Base-by-base conservation (phyloP, 352 stramenopile species). In the Phytophthora hybrid region DNA sequence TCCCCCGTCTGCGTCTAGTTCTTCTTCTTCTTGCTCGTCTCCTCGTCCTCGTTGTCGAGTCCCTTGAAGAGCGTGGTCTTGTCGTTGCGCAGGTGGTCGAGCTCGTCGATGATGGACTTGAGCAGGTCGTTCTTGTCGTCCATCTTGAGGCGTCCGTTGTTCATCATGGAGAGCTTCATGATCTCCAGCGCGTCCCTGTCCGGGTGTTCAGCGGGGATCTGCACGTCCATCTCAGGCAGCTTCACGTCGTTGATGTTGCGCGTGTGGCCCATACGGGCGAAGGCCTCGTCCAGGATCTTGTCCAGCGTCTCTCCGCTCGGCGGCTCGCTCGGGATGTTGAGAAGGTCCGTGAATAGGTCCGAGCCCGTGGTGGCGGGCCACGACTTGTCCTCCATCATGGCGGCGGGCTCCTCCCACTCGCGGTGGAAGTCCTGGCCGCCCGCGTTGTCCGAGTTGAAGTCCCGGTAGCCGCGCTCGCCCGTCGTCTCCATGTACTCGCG, bases 121-220 rank as follows among this genome's bases (percentile, higher is more conserved):
- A 97, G 77, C 80, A 97, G 87, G 71, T 97, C 83, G 71, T 97
- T 88, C 86, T 97, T 97, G 83, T 95, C 90, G 69, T 93, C 90
- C 87, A 97, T 94, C 56, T 80, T 84, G 63, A 97, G 89, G 65
- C 88, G 90, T 51, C 90, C 90, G 72, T 97, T 97, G 82, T 97
- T 97, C 66, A 94, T 79, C 70, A 97, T 82, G 62, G 90, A 93
- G 44, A 94, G 80, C 84, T 95, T 95, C 90, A 97, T 97, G 77
- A 95, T 91, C 78, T 93, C 87, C 8, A 97, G 80, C 23, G 88
- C 88, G 23, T 95, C 85, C 75, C 83, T 84, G 76, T 97, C 89
- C 37, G 86, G 84, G 74, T 97, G 73, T 41, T 91, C 81, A 14
- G 76, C 73, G 6, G 86, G 77, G 58, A 97, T 84, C 39, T 81